Evolutionary conservation across 2,329 filamentous ascomycete species (phyloP), one percentile per base, ranked within the genome.

Genomic region (Neobulgaria alba): DNA sequence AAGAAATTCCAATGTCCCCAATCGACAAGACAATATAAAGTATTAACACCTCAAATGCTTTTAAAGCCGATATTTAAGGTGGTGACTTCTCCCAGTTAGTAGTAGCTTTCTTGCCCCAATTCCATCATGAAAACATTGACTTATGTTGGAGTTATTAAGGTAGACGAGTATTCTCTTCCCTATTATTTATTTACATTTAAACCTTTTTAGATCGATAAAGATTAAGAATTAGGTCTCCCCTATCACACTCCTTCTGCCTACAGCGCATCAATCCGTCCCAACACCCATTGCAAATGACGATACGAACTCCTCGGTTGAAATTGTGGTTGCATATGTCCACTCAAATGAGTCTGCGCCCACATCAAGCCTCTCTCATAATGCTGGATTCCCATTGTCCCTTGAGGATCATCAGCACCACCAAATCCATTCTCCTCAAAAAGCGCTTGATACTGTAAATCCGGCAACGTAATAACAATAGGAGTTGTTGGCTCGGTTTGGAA

Each of bases 361-460:
- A 63, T 60, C 26, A 63, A 36, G 1, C 61, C 61, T 7, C 60
- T 42, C 48, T 63, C 62, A 46, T 44, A 60, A 49, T 64, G 60
- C 43, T 61, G 58, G 5, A 58, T 42, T 2, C 58, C 57, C 57
- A 57, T 58, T 10, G 49, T 51, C 10, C 49, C 49, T 15, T 74
- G 67, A 1, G 76, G 2, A 79, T 74, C 50, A 67, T 77, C 57
- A 74, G 74, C 2, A 68, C 66, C 26, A 68, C 65, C 38, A 32
- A 39, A 41, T 2, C 45, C 47, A 17, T 52, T 43, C 2, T 38
- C 38, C 0, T 36, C 38, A 38, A 54, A 52, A 0, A 38, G n/a
- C 3, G 29, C 29, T 7, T 31, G 26, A 26, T 53, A 52, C 39
- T 52, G 43, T 33, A 53, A 30, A 45, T 55, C 47, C 1, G 47